phyloP scores from a whole-genome alignment of 495 filamentous ascomycete genomes.

The Lasiosphaeria ovina region DNA sequence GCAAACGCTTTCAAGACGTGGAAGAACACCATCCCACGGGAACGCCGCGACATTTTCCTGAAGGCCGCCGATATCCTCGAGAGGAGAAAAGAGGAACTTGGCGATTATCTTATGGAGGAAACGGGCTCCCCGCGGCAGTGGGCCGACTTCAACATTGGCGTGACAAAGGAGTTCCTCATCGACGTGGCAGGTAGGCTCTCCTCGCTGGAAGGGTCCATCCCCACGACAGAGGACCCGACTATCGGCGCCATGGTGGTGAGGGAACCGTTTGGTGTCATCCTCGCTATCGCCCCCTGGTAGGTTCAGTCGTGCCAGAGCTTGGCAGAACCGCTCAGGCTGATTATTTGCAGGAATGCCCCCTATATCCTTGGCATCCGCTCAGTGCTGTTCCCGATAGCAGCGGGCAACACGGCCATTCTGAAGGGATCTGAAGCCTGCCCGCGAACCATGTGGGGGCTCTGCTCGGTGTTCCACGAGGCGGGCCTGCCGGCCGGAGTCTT shows the following conservation, averaged over 20 bases:
- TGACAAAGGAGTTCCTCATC: constrained; percentile 57
- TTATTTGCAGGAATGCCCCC: constrained; percentile 63
- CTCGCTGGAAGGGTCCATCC: constrained; percentile 60
- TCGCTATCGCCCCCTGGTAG: constrained; percentile 84
- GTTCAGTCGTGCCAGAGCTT: constrained; percentile 3
- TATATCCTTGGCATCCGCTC: constrained; percentile 68
- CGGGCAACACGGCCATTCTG: constrained; percentile 63
- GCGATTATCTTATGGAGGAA: constrained; percentile 62
- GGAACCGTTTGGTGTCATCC: constrained; percentile 78
- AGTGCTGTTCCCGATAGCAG: constrained; percentile 72
- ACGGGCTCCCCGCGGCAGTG: constrained; percentile 58
- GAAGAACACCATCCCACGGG: constrained; percentile 58
- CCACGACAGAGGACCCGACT: constrained; percentile 52
- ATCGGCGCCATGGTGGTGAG: constrained; percentile 68
- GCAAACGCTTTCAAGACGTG: constrained; percentile 69
- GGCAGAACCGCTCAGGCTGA: constrained; percentile 14
- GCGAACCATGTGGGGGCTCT: constrained; percentile 69
- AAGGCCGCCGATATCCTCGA: constrained; percentile 68
- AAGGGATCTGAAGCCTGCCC: constrained; percentile 71
- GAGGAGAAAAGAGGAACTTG: constrained; percentile 60
- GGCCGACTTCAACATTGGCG: constrained; percentile 62
- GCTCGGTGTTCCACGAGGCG: constrained; percentile 67
- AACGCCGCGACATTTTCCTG: constrained; percentile 68
- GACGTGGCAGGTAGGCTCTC: constrained; percentile 70
- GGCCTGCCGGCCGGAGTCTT: constrained; percentile 63